Evolutionary conservation across 352 stramenopile genomes (phyloP).

Genomic region (Globisporangium carolinianum): DNA sequence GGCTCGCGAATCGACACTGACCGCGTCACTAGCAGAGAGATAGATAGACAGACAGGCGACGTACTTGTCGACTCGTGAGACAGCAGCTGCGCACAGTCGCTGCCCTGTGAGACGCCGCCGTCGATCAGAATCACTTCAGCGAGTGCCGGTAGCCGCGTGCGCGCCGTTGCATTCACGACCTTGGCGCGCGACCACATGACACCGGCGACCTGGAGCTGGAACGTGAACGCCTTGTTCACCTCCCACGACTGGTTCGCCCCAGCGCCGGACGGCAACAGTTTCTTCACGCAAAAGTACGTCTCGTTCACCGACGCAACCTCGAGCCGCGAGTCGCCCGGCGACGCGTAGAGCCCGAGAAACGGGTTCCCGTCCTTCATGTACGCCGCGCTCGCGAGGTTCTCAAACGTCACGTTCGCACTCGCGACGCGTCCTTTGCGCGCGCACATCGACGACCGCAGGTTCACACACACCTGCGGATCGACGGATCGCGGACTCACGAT

Average conservation of each 20-base stretch:
- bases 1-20: no score
- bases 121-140: constrained; percentile 61
- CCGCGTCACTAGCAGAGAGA: background rate
- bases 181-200: constrained; percentile 30
- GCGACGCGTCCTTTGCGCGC: constrained; percentile 35
- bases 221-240: constrained; percentile 58
- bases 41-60: constrained; percentile 6
- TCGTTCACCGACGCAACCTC: constrained; percentile 41
- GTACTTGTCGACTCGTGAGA: constrained; percentile 56
- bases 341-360: constrained; percentile 61
- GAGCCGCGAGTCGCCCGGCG: constrained; percentile 44
- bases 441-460: constrained; percentile 51
- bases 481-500: constrained; percentile 55
- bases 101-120: constrained; percentile 37
- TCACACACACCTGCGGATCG: constrained; percentile 62
- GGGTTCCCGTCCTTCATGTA: constrained; percentile 77
- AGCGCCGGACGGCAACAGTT: constrained; percentile 55
- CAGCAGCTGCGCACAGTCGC: constrained; percentile 62
- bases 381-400: constrained; percentile 22
- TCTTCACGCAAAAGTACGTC: constrained; percentile 73
- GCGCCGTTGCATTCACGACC: constrained; percentile 2
- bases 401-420: constrained; percentile 45
- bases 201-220: constrained; percentile 64
- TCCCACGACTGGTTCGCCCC: constrained; percentile 59
- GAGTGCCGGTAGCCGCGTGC: constrained; percentile 38